A percentile compares a stretch with the other conserved stretches of the same genome.
Evolutionary conservation across 2,329 filamentous ascomycete species (phyloP).

Genomic region (Colletotrichum zoysiae): DNA sequence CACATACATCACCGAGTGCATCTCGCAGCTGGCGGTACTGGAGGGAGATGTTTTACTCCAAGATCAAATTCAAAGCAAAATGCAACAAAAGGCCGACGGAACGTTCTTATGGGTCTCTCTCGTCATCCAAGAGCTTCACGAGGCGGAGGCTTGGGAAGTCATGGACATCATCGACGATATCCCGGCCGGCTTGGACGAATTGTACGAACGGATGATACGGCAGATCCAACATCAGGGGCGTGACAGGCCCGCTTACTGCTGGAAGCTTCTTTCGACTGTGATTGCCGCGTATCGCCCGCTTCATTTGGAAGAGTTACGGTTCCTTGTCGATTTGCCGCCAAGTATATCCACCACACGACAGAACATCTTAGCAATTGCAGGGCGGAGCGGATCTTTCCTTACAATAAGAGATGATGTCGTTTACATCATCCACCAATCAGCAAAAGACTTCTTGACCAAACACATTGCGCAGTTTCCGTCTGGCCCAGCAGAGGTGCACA

Average conservation of each 20-base stretch:
- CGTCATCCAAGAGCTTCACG: neutral
- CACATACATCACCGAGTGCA: neutral
- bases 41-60: neutral
- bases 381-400: neutral
- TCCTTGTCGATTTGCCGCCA: neutral
- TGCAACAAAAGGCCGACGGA: neutral
- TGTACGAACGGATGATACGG: neutral
- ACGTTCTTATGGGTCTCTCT: neutral
- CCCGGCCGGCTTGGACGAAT: neutral
- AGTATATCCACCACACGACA: neutral
- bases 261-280: neutral
- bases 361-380: neutral
- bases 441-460: neutral
- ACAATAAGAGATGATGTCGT: neutral
- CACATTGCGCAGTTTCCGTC: neutral
- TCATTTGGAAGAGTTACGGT: neutral
- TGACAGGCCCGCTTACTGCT: neutral
- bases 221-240: neutral
- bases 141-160: neutral
- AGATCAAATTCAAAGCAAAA: neutral
- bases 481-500: conserved; percentile 43
- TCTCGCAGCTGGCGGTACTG: neutral
- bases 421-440: neutral
- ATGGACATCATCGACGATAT: neutral
- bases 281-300: neutral